A percentile compares a stretch with the other conserved stretches of the same genome.
phyloP scores from a whole-genome alignment of 139 green algal species.

The Yamagishiella unicocca region DNA sequence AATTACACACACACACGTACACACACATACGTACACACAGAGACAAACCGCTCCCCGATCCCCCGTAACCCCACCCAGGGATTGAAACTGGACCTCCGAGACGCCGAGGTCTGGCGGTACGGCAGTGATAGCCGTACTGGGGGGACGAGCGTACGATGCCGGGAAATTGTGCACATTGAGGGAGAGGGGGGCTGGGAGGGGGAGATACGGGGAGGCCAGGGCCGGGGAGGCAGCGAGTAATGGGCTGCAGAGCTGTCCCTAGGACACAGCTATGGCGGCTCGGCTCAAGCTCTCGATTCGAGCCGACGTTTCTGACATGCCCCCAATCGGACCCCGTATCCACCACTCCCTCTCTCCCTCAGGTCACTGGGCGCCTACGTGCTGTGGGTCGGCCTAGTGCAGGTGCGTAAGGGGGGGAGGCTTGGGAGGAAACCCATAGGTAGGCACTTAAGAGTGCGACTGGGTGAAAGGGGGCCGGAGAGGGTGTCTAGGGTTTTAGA shows the following conservation, averaged over 20 bases:
- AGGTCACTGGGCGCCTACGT: constrained; percentile 32
- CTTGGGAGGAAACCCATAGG: neutral
- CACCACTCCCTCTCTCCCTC: neutral
- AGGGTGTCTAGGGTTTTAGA: too few relatives aligned
- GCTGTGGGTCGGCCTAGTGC: constrained; percentile 31
- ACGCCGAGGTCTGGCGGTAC: constrained; percentile 36
- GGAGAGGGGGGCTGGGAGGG: neutral
- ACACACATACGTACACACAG: too few relatives aligned
- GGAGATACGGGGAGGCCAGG: neutral
- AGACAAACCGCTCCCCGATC: neutral
- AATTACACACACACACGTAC: too few relatives aligned
- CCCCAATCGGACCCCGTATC: neutral
- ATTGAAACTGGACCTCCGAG: constrained; percentile 35
- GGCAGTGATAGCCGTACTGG: neutral
- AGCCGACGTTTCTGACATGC: too few relatives aligned
- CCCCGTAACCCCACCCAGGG: neutral
- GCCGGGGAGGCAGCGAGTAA: too few relatives aligned
- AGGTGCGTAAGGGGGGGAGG: neutral
- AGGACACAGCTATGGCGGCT: too few relatives aligned
- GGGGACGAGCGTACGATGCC: too few relatives aligned
- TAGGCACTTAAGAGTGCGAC: too few relatives aligned
- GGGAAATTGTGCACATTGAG: too few relatives aligned
- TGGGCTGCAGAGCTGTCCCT: too few relatives aligned
- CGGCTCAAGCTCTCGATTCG: too few relatives aligned
- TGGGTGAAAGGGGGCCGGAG: too few relatives aligned